A percentile compares a stretch with the other conserved stretches of the same genome.
Conservation (phyloP, 73 alveolate species). For the Paramecium tetraurelia region DNA sequence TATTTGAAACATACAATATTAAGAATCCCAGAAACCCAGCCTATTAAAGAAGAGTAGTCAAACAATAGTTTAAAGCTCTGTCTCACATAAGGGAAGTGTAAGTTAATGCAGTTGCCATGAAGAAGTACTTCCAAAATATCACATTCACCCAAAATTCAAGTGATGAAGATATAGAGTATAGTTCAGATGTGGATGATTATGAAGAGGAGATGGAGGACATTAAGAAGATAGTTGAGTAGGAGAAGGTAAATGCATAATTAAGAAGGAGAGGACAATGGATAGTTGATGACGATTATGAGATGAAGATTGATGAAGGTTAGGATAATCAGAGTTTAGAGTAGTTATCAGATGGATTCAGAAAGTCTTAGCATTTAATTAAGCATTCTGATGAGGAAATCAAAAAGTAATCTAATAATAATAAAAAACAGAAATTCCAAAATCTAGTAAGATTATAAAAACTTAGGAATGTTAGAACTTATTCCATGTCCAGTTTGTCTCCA, state of each 20-base stretch:
- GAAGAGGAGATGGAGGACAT: conserved; percentile 12
- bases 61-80: neutral
- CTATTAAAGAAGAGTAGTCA: neutral
- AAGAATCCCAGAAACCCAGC: neutral
- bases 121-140: neutral
- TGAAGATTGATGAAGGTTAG: neutral
- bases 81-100: neutral
- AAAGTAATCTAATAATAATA: neutral
- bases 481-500: neutral
- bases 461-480: neutral
- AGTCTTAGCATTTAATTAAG: neutral
- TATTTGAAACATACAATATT: neutral
- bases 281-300: neutral
- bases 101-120: neutral
- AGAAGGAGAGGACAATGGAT: neutral
- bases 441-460: neutral
- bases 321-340: neutral
- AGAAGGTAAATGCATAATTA: neutral
- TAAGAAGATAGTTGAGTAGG: conserved; percentile 7
- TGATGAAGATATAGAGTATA: conserved; percentile 28
- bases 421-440: neutral
- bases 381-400: neutral
- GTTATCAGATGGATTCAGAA: neutral
- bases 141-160: neutral
- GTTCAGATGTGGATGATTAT: conserved; percentile 39